Percentiles rank a stretch among this genome's conserved stretches.
phyloP scores from a whole-genome alignment of 495 filamentous ascomycete species.

The Aspergillus avenaceus region DNA sequence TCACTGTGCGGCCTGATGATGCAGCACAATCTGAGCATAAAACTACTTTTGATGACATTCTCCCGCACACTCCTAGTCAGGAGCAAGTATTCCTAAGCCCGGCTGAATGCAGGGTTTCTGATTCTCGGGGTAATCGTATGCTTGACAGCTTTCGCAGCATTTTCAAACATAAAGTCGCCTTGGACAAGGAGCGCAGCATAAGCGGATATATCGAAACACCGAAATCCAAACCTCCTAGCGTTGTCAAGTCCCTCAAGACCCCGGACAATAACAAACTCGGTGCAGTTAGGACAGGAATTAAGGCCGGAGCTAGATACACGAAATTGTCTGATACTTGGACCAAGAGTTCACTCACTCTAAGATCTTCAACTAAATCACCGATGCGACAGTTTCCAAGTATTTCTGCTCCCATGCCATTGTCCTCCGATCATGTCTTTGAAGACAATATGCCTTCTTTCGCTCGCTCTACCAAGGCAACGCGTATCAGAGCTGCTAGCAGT shows the following conservation, averaged over 20 bases:
- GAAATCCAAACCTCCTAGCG: background rate
- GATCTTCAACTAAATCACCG: background rate
- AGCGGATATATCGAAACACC: background rate
- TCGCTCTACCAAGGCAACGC: conserved; percentile 12
- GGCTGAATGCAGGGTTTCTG: background rate
- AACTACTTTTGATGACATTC: conserved; percentile 8
- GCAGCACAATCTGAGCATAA: background rate
- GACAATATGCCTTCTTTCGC: conserved; percentile 12
- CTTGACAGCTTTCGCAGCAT: conserved; percentile 19
- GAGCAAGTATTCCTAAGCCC: background rate
- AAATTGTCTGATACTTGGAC: conserved; percentile 6
- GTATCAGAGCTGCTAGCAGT: conserved; percentile 7
- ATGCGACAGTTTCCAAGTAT: background rate
- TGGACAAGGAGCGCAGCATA: conserved; percentile 9
- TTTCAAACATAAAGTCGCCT: conserved; percentile 11
- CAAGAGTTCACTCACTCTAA: conserved; percentile 11
- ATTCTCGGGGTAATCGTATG: conserved; percentile 9
- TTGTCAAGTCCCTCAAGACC: background rate
- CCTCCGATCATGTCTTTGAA: background rate
- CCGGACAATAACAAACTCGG: background rate
- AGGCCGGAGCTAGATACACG: conserved; percentile 7
- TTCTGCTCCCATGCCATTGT: background rate
- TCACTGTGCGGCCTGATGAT: background rate
- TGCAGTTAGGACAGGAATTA: background rate
- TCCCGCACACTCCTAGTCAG: background rate